Conservation (phyloP, 345 rosid genomes). For the Dimocarpus longan region DNA sequence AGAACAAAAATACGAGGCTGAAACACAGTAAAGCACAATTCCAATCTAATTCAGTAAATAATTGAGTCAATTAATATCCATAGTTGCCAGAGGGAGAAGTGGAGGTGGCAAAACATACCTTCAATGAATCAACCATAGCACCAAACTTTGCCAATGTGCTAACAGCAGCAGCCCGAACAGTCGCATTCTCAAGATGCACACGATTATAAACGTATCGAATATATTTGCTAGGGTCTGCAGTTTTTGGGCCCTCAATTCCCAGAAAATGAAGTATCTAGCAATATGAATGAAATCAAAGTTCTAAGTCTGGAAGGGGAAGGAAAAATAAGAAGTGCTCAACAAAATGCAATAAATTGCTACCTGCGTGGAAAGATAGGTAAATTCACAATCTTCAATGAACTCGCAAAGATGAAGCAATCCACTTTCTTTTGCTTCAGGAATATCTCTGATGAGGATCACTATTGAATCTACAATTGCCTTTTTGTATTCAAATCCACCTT, state of each 20-base stretch:
- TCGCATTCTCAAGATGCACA: constrained; percentile 97
- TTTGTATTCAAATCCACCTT: constrained; percentile 99
- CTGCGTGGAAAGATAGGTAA: constrained; percentile 98
- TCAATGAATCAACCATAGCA: constrained; percentile 84
- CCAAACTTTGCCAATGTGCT: constrained; percentile 96
- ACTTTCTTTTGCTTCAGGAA: constrained; percentile 97
- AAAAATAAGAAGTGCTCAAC: neutral
- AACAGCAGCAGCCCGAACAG: constrained; percentile 97
- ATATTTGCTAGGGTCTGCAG: constrained; percentile 93
- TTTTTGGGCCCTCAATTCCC: constrained; percentile 94
- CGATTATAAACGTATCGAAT: constrained; percentile 96
- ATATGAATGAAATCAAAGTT: constrained; percentile 19
- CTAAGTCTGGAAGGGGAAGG: neutral
- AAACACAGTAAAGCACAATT: constrained; percentile 19
- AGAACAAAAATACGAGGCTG: constrained; percentile 90
- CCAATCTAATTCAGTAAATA: constrained; percentile 12
- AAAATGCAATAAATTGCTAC: constrained; percentile 37
- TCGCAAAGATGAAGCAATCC: constrained; percentile 98
- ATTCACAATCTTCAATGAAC: constrained; percentile 99
- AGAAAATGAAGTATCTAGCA: constrained; percentile 93
- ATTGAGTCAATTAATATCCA: neutral
- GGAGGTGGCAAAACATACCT: constrained; percentile 46
- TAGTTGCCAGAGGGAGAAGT: neutral
- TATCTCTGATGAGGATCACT: constrained; percentile 94
- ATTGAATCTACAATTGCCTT: constrained; percentile 97